Percentiles rank a stretch among this genome's conserved stretches.
Conservation (phyloP, 768 basidiomycete genomes). For the Dictyophora rubrovolvata region DNA sequence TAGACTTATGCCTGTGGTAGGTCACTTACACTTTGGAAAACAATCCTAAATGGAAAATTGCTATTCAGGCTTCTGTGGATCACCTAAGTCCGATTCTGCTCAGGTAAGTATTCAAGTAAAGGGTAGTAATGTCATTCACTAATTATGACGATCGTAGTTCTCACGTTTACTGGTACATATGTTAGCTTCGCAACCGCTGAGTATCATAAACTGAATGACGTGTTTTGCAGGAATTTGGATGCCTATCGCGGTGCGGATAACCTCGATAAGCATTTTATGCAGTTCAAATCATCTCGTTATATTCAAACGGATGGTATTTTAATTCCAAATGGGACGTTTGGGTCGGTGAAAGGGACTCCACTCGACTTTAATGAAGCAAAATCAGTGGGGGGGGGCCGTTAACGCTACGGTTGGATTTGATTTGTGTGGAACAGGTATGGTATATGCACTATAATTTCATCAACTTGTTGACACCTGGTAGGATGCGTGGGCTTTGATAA, state of each 20-base stretch:
- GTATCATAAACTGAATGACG: not conserved
- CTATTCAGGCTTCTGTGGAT: not conserved
- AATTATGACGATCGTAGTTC: not conserved
- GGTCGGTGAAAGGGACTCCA: slow-evolving; percentile 8
- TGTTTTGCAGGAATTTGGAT: slow-evolving; percentile 12
- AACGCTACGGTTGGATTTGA: slow-evolving; percentile 1
- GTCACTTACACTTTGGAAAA: slow-evolving; percentile 13
- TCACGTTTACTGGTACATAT: not conserved
- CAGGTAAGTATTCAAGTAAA: not conserved
- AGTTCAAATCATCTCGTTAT: slow-evolving; percentile 10
- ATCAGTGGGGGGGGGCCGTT: slow-evolving; percentile 3
- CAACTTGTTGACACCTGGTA: not conserved
- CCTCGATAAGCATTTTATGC: slow-evolving; percentile 9
- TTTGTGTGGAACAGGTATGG: slow-evolving; percentile 1
- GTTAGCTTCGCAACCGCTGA: not conserved
- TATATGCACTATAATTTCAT: not conserved
- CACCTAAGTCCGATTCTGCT: slow-evolving; percentile 2
- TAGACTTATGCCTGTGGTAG: not conserved
- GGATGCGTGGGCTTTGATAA: slow-evolving; percentile 39
- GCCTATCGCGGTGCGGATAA: slow-evolving; percentile 10
- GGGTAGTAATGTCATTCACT: not conserved
- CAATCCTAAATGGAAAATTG: not conserved
- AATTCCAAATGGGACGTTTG: slow-evolving; percentile 11
- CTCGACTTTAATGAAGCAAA: slow-evolving; percentile 12
- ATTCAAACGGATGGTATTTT: slow-evolving; percentile 12